Evolutionary conservation across 768 basidiomycete species (phyloP).

Genomic region (Boletus pseudopeckii): DNA sequence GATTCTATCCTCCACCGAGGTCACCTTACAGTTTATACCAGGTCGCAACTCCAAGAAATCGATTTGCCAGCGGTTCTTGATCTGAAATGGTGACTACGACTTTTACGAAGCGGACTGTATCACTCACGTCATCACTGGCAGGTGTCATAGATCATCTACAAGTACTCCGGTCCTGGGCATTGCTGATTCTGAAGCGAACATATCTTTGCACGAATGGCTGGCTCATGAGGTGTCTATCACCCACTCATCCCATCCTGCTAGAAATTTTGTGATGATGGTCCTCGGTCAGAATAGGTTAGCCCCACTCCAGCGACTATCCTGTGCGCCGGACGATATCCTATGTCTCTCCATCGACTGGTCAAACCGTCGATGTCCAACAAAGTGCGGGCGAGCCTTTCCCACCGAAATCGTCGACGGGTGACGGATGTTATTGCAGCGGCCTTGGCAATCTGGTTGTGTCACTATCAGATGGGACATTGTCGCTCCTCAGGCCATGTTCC

Average conservation of each 20-base stretch:
- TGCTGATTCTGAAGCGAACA: slow-evolving; percentile 81
- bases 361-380: slow-evolving; percentile 51
- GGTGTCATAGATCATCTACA: slow-evolving; percentile 54
- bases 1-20: background rate
- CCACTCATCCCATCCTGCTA: background rate
- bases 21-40: slow-evolving; percentile 20
- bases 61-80: slow-evolving; percentile 82
- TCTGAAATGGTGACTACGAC: slow-evolving; percentile 80
- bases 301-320: slow-evolving; percentile 42
- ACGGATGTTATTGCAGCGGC: slow-evolving; percentile 32
- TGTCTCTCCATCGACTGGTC: slow-evolving; percentile 96
- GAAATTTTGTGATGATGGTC: background rate
- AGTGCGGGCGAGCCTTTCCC: slow-evolving; percentile 35
- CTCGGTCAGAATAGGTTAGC: slow-evolving; percentile 39
- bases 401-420: background rate
- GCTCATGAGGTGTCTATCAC: slow-evolving; percentile 39
- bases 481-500: slow-evolving; percentile 53
- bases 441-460: slow-evolving; percentile 70
- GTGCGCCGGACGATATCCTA: slow-evolving; percentile 54
- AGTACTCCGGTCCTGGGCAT: slow-evolving; percentile 57
- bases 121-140: slow-evolving; percentile 27
- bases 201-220: slow-evolving; percentile 62
- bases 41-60: slow-evolving; percentile 63
- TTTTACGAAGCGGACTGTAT: background rate
- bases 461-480: slow-evolving; percentile 73